phyloP scores from a whole-genome alignment of 1,284 basidiomycete genomes.

The Cryptococcus sp. region DNA sequence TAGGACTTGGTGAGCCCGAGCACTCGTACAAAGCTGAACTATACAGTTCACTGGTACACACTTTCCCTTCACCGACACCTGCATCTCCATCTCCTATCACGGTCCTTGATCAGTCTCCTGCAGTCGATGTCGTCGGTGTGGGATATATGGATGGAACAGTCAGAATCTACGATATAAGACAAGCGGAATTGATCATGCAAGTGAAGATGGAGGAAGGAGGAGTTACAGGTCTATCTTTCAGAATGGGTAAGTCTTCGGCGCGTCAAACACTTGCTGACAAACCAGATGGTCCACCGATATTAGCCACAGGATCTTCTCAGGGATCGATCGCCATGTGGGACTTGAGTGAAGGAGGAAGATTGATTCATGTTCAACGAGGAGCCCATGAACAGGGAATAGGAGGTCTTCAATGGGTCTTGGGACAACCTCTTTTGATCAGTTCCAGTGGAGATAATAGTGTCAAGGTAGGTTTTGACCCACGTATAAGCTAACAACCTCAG shows the following conservation, averaged over 20 bases:
- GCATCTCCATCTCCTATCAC: slow-evolving; percentile 58
- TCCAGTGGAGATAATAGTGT: slow-evolving; percentile 89
- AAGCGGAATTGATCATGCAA: slow-evolving; percentile 81
- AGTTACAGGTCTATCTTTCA: slow-evolving; percentile 72
- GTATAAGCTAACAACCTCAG: slow-evolving; percentile 48
- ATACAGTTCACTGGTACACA: slow-evolving; percentile 49
- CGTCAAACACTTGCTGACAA: no score
- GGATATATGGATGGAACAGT: slow-evolving; percentile 85
- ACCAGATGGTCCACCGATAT: slow-evolving; percentile 74
- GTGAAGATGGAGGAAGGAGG: slow-evolving; percentile 77
- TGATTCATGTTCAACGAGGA: slow-evolving; percentile 75
- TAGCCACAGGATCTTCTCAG: slow-evolving; percentile 78
- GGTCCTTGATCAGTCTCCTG: slow-evolving; percentile 81
- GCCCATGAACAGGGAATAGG: slow-evolving; percentile 81
- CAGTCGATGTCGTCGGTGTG: slow-evolving; percentile 89
- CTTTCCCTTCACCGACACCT: slow-evolving; percentile 47
- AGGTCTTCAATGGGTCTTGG: slow-evolving; percentile 80
- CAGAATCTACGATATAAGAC: slow-evolving; percentile 80
- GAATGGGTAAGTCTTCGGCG: slow-evolving; percentile 63
- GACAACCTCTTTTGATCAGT: slow-evolving; percentile 80
- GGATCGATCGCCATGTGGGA: slow-evolving; percentile 91
- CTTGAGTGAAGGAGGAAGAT: slow-evolving; percentile 69
- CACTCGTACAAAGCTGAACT: background rate
- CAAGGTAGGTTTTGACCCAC: slow-evolving; percentile 57
- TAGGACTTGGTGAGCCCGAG: slow-evolving; percentile 58